Base-by-base conservation (phyloP, 192 early-diverging fungal genomes). In the Coemansia sp. region DNA sequence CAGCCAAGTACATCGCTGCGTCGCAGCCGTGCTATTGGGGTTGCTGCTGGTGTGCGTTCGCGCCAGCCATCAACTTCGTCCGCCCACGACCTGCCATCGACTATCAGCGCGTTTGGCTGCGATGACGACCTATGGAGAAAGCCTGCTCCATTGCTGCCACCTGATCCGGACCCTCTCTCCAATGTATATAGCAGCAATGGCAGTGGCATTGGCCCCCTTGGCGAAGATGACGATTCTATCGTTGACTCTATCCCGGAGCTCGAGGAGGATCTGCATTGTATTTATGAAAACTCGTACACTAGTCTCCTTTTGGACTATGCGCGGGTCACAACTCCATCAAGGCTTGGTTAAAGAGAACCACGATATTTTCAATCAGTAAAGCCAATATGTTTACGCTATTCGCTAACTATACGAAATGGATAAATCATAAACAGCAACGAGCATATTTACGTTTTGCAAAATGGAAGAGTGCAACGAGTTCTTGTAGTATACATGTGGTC, bases 301-400 rank as follows among this genome's bases (percentile, higher is more conserved):
- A 89, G 87, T 35, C 58, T 91, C 63, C 65, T 89, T 14, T 73
- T 91, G 66, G 88, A 91, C 73, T 88, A 89, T 77, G 79, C 83
- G 1, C 76, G 87, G 3, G 88, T 86, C 29, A 76, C 83, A 9
- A 84, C 89, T 8, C 87, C 89, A 19, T 84, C 85, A 0, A 73
- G 88, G 13, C 71, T 86, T 14, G 87, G 87, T 25, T 52, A 52
- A 40, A 29, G 29, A 29, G 1, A 29, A 29, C 29, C 1, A 29
- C 29, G 29, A 3, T 29, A 2, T 29, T 3, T 29, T 29, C 3
- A 29, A 29, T 29, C 29, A 3, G 1, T 29, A 29, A 3, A 29
- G 29, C 29, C 29, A 29, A 29, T 29, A 3, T 29, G 29, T 29
- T 29, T 29, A 29, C 29, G 3, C 29, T 2, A 29, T 2, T 29